Evolutionary conservation across 306 rosid species (phyloP), one percentile per base, ranked within the genome.

Genomic region (Parietaria judaica): DNA sequence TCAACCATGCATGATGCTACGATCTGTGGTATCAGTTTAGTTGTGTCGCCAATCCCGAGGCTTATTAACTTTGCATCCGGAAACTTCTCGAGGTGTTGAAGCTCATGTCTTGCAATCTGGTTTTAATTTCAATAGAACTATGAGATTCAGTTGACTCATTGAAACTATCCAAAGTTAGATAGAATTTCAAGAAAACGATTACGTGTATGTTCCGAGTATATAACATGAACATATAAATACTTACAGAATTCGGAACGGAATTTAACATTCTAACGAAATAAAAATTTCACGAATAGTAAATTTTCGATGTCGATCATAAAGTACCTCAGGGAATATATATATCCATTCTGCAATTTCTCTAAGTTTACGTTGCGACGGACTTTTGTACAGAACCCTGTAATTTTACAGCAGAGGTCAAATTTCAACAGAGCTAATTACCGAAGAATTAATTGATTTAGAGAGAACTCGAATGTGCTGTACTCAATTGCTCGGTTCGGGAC

Each of bases 301-400:
- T n/a, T 49, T n/a, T 4, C 3, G 53, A 5, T 5, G 4, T 49
- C 6, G 13, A 49, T 7, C 14, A 49, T 9, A 51, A 37, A 37
- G 36, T 11, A 87, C 95, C 90, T 87, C 95, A 10, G 88, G 84
- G 71, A 87, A 87, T 66, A 87, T 65, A 87, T 65, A 74, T 84
- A 87, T 5, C 81, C 88, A 67, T 69, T 71, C 56, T 56, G 88
- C 53, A 87, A 72, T 67, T 81, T 84, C 83, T 84, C 86, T 84
- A 87, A 68, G 78, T 79, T 87, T 47, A 66, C 66, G 64, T 82
- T 84, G 46, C 91, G 79, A 47, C 81, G 74, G 14, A 87, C 86
- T 73, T 79, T 84, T 2, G 86, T 79, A 58, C 84, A 56, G 50
- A 70, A 80, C 31, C 78, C 88, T 83, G 76, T 23, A 66, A 56